Percentiles rank a stretch among this genome's conserved stretches.
These are phyloP conservation scores for Pleurotus cornucopiae DNA, from an alignment of 768 basidiomycete genomes.

Conservation along the genomic window DNA sequence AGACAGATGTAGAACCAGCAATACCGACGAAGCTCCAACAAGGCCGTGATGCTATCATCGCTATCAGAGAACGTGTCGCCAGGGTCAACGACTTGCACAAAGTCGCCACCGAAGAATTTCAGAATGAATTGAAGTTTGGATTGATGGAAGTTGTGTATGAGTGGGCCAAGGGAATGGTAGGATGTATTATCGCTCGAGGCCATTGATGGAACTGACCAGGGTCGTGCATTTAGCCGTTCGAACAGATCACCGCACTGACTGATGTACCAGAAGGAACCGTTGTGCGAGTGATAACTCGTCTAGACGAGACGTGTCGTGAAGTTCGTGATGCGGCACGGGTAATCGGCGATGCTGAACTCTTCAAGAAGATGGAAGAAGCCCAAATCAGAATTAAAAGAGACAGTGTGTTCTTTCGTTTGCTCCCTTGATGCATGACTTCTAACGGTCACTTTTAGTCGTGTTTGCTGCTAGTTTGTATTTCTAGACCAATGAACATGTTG, in stretches of 20 bases:
- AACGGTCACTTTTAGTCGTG: slow-evolving; percentile 48
- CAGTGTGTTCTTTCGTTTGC: slow-evolving; percentile 54
- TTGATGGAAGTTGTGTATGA: slow-evolving; percentile 97
- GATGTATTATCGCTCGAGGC: slow-evolving; percentile 15
- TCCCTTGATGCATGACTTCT: not conserved
- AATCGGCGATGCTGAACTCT: slow-evolving; percentile 92
- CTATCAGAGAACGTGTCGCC: slow-evolving; percentile 75
- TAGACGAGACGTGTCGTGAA: slow-evolving; percentile 97
- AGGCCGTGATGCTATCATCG: slow-evolving; percentile 74
- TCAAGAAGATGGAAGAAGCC: slow-evolving; percentile 97
- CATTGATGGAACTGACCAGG: slow-evolving; percentile 1
- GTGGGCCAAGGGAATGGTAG: slow-evolving; percentile 98
- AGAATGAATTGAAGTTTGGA: slow-evolving; percentile 81
- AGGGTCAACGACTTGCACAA: slow-evolving; percentile 77
- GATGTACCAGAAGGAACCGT: slow-evolving; percentile 97
- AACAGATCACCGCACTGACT: slow-evolving; percentile 88
- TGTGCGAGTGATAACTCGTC: slow-evolving; percentile 89
- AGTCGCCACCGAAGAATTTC: slow-evolving; percentile 76
- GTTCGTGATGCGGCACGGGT: slow-evolving; percentile 96
- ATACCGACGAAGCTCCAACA: slow-evolving; percentile 76
- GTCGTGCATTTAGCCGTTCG: slow-evolving; percentile 70
- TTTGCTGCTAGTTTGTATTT: slow-evolving; percentile 89
- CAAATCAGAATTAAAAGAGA: slow-evolving; percentile 94
- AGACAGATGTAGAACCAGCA: slow-evolving; percentile 84
- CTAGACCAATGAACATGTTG: slow-evolving; percentile 25